phyloP scores from a whole-genome alignment of 2,329 filamentous ascomycete genomes.

The Escovopsis sp. region DNA sequence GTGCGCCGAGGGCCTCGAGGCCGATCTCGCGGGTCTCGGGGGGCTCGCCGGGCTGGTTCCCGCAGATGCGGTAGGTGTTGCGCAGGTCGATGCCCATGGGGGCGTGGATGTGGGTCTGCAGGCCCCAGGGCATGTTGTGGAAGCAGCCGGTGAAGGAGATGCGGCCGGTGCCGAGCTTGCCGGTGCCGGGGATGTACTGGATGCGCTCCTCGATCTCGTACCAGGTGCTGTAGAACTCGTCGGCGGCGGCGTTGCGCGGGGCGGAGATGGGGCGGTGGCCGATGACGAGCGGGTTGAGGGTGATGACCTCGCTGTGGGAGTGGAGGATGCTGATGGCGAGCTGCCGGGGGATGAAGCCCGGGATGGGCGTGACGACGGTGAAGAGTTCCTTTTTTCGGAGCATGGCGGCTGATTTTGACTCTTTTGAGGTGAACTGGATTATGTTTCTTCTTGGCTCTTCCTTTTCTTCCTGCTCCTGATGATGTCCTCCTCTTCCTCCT shows the following conservation, averaged over 20 bases:
- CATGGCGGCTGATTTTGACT: conserved; percentile 21
- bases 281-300: conserved; percentile 54
- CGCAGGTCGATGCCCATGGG: conserved; percentile 52
- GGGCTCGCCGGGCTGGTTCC: conserved; percentile 54
- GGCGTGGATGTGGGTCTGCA: conserved; percentile 58
- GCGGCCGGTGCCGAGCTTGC: conserved; percentile 47
- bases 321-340: conserved; percentile 60
- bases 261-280: conserved; percentile 48
- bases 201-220: conserved; percentile 59
- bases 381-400: conserved; percentile 50
- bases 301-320: conserved; percentile 56
- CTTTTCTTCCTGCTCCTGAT: no score
- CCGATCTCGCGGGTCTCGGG: conserved; percentile 49
- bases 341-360: conserved; percentile 54
- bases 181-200: conserved; percentile 51
- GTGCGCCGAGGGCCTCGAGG: conserved; percentile 40
- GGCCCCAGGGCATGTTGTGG: conserved; percentile 56
- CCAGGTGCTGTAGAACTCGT: conserved; percentile 62
- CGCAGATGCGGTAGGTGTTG: conserved; percentile 53
- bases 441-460: no score
- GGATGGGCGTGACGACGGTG: conserved; percentile 56
- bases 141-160: conserved; percentile 59
- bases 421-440: neutral
- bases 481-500: no score
- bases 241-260: conserved; percentile 50